These are phyloP conservation scores for Crithidia expoeki DNA, from an alignment of 208 protist species.

Conservation along the genomic window DNA sequence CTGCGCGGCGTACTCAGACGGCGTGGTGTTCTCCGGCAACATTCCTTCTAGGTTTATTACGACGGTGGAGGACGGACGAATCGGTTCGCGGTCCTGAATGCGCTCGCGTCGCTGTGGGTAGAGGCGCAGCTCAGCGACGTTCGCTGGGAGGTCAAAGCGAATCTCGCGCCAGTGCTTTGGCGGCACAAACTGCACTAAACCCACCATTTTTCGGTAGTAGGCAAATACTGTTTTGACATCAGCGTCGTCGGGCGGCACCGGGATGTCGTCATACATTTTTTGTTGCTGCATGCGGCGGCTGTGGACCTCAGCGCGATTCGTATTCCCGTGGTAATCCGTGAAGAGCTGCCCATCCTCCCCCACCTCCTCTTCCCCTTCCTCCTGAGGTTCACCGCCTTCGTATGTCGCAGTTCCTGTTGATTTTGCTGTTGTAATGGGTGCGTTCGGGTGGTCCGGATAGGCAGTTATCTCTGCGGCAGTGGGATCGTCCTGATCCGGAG, in stretches of 20 bases:
- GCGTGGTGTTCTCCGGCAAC: constrained; percentile 65
- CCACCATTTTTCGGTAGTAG: constrained; percentile 64
- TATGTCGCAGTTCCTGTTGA: no score
- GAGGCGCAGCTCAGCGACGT: constrained; percentile 75
- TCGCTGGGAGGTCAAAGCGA: constrained; percentile 72
- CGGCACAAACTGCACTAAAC: constrained; percentile 50
- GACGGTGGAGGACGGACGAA: constrained; percentile 59
- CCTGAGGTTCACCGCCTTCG: no score
- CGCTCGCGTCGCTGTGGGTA: constrained; percentile 59
- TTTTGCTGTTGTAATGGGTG: no score
- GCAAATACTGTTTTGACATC: constrained; percentile 40
- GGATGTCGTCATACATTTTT: constrained; percentile 33
- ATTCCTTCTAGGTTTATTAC: constrained; percentile 65
- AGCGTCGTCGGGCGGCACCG: constrained; percentile 17
- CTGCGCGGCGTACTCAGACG: constrained; percentile 66
- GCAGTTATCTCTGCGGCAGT: no score
- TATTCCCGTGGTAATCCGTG: constrained; percentile 33
- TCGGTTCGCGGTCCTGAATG: constrained; percentile 46
- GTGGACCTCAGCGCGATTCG: constrained; percentile 23
- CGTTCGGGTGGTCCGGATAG: no score
- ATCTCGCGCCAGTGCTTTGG: constrained; percentile 76
- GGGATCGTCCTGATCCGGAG: no score
- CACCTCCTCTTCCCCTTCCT: neutral
- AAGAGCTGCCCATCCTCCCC: constrained; percentile 13
- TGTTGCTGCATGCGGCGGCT: constrained; percentile 23